A percentile compares a stretch with the other conserved stretches of the same genome.
phyloP scores from a whole-genome alignment of 2,329 filamentous ascomycete species.

The Hortaea sp. region DNA sequence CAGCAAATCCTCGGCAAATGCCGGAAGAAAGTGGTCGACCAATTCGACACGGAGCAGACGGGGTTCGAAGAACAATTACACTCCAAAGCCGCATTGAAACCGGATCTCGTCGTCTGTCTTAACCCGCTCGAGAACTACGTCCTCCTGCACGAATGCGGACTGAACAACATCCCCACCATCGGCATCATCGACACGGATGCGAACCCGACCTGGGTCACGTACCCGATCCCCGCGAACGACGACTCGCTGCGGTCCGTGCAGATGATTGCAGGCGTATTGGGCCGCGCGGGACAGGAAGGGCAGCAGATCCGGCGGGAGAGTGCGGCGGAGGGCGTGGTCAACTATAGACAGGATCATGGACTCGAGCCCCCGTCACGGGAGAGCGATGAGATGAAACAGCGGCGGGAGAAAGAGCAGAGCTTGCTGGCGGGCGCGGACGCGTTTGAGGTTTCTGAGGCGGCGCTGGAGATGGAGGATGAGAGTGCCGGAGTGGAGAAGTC shows the following conservation, averaged over 20 bases:
- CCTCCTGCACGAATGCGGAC: slow-evolving; percentile 79
- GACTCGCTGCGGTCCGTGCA: slow-evolving; percentile 79
- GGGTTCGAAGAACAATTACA: slow-evolving; percentile 58
- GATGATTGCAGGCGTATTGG: slow-evolving; percentile 76
- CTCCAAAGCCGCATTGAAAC: slow-evolving; percentile 58
- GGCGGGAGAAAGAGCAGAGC: slow-evolving; percentile 1
- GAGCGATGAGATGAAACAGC: slow-evolving; percentile 4
- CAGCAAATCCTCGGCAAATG: slow-evolving; percentile 72
- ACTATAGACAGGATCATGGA: slow-evolving; percentile 39
- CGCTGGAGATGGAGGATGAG: background rate
- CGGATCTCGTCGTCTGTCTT: slow-evolving; percentile 83
- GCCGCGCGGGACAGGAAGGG: slow-evolving; percentile 71
- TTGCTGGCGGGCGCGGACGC: slow-evolving; percentile 2
- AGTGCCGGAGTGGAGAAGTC: background rate
- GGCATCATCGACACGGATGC: slow-evolving; percentile 90
- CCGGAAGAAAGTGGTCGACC: slow-evolving; percentile 64
- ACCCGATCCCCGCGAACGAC: slow-evolving; percentile 92
- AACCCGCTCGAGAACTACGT: slow-evolving; percentile 91
- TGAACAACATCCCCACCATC: slow-evolving; percentile 84
- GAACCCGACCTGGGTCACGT: slow-evolving; percentile 88
- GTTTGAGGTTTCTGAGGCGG: slow-evolving; percentile 2
- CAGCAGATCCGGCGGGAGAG: slow-evolving; percentile 55
- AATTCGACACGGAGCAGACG: slow-evolving; percentile 52
- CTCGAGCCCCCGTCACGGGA: slow-evolving; percentile 15
- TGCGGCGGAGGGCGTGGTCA: slow-evolving; percentile 52